phyloP scores from a whole-genome alignment of 129 eudicot species.

The Flaveria brownii region DNA sequence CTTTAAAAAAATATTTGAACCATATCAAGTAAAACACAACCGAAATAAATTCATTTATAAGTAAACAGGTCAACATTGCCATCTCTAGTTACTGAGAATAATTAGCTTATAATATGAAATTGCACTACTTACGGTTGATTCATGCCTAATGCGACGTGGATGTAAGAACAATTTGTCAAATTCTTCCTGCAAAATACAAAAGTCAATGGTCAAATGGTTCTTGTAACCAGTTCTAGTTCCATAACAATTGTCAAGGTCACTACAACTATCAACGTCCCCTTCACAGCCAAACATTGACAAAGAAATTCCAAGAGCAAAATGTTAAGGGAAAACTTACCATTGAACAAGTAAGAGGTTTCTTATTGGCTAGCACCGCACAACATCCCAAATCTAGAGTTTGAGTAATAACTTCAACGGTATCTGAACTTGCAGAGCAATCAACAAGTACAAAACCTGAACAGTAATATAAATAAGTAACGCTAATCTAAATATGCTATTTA shows the following conservation, averaged over 20 bases:
- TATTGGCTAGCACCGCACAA: conserved; percentile 87
- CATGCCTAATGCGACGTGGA: conserved; percentile 78
- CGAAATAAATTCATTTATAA: background rate
- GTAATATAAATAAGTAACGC: background rate
- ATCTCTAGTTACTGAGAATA: background rate
- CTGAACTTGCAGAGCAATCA: conserved; percentile 96
- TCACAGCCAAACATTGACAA: background rate
- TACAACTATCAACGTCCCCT: background rate
- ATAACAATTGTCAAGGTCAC: conserved; percentile 1
- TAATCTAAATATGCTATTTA: conserved; percentile 7
- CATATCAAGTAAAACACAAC: background rate
- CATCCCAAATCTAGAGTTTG: conserved; percentile 54
- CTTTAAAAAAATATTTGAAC: background rate
- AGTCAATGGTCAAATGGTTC: conserved; percentile 5
- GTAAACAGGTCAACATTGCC: background rate
- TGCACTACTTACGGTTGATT: conserved; percentile 77
- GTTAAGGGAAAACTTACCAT: conserved; percentile 48
- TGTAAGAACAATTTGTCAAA: conserved; percentile 68
- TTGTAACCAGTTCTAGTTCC: background rate
- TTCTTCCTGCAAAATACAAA: conserved; percentile 61
- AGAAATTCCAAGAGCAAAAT: background rate
- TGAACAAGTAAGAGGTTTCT: conserved; percentile 87
- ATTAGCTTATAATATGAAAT: background rate
- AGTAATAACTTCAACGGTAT: conserved; percentile 56
- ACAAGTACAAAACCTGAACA: conserved; percentile 68